phyloP scores from a whole-genome alignment of 1,139 yeast genomes.

The Suhomyces anneliseae region DNA sequence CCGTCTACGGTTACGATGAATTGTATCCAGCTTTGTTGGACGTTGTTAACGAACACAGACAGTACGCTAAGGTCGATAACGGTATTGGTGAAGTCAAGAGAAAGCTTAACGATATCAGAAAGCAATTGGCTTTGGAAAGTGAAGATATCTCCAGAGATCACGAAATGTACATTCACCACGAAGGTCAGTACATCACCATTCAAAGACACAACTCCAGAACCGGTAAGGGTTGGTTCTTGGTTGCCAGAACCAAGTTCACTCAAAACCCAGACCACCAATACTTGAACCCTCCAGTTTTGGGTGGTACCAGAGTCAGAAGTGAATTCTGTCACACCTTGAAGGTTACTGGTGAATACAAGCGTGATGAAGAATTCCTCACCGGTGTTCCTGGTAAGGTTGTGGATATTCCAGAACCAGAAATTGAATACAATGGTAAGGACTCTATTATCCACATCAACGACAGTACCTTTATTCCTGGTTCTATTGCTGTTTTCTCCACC shows the following conservation, averaged over 20 bases:
- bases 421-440: conserved; percentile 44
- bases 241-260: conserved; percentile 80
- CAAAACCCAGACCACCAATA: conserved; percentile 45
- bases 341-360: conserved; percentile 50
- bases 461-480: conserved; percentile 76
- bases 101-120: conserved; percentile 58
- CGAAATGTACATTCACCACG: conserved; percentile 94
- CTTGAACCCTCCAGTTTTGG: conserved; percentile 59
- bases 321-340: conserved; percentile 61
- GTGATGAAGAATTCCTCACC: conserved; percentile 41
- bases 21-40: conserved; percentile 78
- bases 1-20: conserved; percentile 94
- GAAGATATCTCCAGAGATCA: conserved; percentile 66
- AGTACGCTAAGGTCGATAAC: conserved; percentile 53
- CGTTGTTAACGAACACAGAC: conserved; percentile 75
- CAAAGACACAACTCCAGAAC: conserved; percentile 82
- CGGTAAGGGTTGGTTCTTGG: conserved; percentile 85
- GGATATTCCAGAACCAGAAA: conserved; percentile 50
- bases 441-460: conserved; percentile 56
- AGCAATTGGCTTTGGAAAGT: conserved; percentile 63
- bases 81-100: conserved; percentile 78
- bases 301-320: conserved; percentile 64
- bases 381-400: conserved; percentile 68
- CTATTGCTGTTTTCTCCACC: conserved; percentile 82
- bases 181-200: conserved; percentile 87